Base-by-base conservation (phyloP, 768 basidiomycete species). In the Tremella mesenterica region DNA sequence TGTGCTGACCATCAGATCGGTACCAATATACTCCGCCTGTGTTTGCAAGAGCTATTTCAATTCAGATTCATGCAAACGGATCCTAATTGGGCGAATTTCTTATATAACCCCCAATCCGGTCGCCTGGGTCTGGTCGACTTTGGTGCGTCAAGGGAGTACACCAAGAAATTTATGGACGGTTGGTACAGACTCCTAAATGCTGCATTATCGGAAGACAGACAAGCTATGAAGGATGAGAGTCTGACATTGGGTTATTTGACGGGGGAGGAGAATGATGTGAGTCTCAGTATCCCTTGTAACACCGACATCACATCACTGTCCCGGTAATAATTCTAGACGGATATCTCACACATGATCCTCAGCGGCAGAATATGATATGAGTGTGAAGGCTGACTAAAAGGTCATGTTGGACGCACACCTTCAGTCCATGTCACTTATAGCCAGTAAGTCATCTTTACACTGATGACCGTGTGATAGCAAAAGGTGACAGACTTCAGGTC, bases 41-140 rank as follows among this genome's bases (percentile, higher is more conserved):
- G 90, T 67, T 75, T 99, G 34, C 81, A 80, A 53, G 95, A 97
- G 69, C 80, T 99, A 6, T 95, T 96, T 71, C 78, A 83, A 55
- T 93, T 95, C 76, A 77, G 86, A 27, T 73, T 85, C 38, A 97
- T 99, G 95, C 95, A 97, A 72, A 99, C 93, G 0, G 93, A 99
- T 69, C 95, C 95, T 2, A 97, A 99, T 64, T 97, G 88, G 87
- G 86, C 88, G 8, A 97, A 97, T 72, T 97, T 99, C 75, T 76
- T 99, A 21, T 96, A 87, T 83, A 85, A 91, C 71, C 18, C 51
- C 2, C 20, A 45, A 4, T 23, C 34, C 31, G 48, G 46, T 13
- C 52, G 88, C 83, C 76, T 92, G 31, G 52, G 50, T 20, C 76
- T 99, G 23, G 86, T 99, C 48, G 95, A 99, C 73, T 97, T 97